Evolutionary conservation across 2,329 filamentous ascomycete genomes (phyloP).

Genomic region (Fusarium decemcellulare): DNA sequence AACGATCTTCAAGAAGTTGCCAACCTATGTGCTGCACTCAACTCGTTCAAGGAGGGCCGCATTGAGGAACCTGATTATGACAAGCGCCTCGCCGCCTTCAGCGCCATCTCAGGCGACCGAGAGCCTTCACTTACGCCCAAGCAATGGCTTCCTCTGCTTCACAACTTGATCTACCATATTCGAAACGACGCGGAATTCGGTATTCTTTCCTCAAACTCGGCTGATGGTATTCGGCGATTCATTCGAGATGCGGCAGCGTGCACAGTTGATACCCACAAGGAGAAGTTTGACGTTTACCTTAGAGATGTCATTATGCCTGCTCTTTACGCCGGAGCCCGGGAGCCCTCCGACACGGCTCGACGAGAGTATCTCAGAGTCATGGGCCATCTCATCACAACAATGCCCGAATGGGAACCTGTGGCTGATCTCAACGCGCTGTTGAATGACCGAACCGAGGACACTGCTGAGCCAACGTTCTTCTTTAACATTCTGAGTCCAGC

Average conservation of each 20-base stretch:
- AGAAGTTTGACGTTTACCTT: conserved; percentile 71
- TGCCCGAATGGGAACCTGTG: conserved; percentile 79
- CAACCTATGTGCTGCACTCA: conserved; percentile 81
- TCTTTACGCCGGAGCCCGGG: conserved; percentile 81
- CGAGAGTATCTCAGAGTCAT: conserved; percentile 86
- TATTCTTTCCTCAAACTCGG: conserved; percentile 84
- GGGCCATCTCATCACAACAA: conserved; percentile 80
- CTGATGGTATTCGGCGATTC: conserved; percentile 84
- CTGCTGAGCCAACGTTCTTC: conserved; percentile 82
- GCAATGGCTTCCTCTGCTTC: conserved; percentile 90
- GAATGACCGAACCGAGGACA: conserved; percentile 73
- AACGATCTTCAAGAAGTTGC: conserved; percentile 74
- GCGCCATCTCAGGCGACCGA: conserved; percentile 75
- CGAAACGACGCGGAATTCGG: conserved; percentile 90
- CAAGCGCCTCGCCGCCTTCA: conserved; percentile 83
- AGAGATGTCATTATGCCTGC: conserved; percentile 79
- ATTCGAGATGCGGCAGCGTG: conserved; percentile 73
- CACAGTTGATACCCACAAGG: conserved; percentile 48
- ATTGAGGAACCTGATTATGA: conserved; percentile 93
- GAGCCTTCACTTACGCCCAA: conserved; percentile 72
- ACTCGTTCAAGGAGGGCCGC: conserved; percentile 79
- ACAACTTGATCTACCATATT: conserved; percentile 92
- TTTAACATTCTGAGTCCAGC: conserved; percentile 93
- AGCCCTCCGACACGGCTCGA: conserved; percentile 86
- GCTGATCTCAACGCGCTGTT: conserved; percentile 82